Evolutionary conservation across 164 flowering plant species (phyloP).

Genomic region (Stephania yunnanensis): DNA sequence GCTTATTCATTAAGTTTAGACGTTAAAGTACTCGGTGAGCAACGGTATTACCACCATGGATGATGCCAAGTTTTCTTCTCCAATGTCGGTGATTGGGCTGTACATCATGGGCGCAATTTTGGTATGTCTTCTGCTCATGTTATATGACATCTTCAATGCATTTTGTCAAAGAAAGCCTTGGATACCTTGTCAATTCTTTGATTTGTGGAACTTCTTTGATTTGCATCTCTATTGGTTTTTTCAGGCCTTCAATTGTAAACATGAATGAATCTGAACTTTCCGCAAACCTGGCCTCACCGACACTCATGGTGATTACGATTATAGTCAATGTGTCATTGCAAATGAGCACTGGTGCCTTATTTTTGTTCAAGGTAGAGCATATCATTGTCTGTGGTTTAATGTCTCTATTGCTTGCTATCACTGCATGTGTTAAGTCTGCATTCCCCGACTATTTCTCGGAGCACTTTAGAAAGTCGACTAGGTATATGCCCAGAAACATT

Average conservation of each 20-base stretch:
- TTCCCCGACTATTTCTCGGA: not conserved
- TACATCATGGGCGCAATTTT: too few species aligned
- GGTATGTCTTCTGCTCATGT: too few species aligned
- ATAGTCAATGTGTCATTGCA: not conserved
- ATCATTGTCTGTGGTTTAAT: not conserved
- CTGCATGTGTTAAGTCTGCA: not conserved
- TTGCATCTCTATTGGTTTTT: not conserved
- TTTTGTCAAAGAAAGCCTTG: constrained; percentile 1
- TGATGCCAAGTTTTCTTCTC: too few species aligned
- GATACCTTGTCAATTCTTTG: constrained; percentile 11
- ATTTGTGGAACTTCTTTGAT: not conserved
- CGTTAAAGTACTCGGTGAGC: too few species aligned
- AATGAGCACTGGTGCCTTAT: not conserved
- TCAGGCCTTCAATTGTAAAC: not conserved
- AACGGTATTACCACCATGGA: not conserved
- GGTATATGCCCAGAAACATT: not conserved
- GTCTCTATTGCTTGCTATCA: not conserved
- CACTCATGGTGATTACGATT: not conserved
- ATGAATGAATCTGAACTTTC: not conserved
- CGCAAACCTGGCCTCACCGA: not conserved
- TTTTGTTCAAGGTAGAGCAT: constrained; percentile 2
- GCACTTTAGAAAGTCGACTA: too few species aligned
- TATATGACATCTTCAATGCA: not conserved
- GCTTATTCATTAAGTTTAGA: too few species aligned
- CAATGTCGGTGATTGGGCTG: too few species aligned